Percentiles rank a stretch among this genome's conserved stretches.
Conservation (phyloP, 2,329 filamentous ascomycete genomes). For the Juglanconis oblonga region DNA sequence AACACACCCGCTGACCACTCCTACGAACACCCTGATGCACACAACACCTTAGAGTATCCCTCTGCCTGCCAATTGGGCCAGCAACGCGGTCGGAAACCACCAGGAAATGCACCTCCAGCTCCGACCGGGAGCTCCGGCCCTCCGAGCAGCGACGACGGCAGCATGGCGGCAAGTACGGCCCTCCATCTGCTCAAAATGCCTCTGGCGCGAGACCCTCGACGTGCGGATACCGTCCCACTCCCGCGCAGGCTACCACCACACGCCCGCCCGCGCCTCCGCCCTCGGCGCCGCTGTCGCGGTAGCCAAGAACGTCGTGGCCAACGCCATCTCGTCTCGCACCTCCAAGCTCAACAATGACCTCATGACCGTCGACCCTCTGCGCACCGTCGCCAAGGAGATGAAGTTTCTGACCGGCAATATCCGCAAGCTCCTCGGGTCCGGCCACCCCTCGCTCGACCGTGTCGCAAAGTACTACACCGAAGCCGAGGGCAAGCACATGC, state of each 20-base stretch:
- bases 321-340: slow-evolving; percentile 53
- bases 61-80: slow-evolving; percentile 30
- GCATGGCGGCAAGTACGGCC: slow-evolving; percentile 32
- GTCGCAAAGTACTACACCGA: slow-evolving; percentile 98
- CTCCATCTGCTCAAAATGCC: slow-evolving; percentile 39
- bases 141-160: slow-evolving; percentile 40
- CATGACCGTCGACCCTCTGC: slow-evolving; percentile 81
- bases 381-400: slow-evolving; percentile 92
- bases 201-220: slow-evolving; percentile 29
- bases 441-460: slow-evolving; percentile 89
- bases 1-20: neutral
- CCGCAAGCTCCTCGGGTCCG: slow-evolving; percentile 85
- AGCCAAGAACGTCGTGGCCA: slow-evolving; percentile 68
- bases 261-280: slow-evolving; percentile 53
- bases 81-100: slow-evolving; percentile 19
- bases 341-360: slow-evolving; percentile 52
- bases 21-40: slow-evolving; percentile 12
- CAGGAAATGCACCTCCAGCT: slow-evolving; percentile 46
- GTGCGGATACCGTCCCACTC: slow-evolving; percentile 30
- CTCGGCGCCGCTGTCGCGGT: slow-evolving; percentile 74
- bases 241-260: slow-evolving; percentile 42
- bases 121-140: slow-evolving; percentile 49
- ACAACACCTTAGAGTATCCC: slow-evolving; percentile 13
- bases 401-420: slow-evolving; percentile 94
- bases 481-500: slow-evolving; percentile 93